Evolutionary conservation across 768 basidiomycete genomes (phyloP).

Genomic region (Phaffia australis): DNA sequence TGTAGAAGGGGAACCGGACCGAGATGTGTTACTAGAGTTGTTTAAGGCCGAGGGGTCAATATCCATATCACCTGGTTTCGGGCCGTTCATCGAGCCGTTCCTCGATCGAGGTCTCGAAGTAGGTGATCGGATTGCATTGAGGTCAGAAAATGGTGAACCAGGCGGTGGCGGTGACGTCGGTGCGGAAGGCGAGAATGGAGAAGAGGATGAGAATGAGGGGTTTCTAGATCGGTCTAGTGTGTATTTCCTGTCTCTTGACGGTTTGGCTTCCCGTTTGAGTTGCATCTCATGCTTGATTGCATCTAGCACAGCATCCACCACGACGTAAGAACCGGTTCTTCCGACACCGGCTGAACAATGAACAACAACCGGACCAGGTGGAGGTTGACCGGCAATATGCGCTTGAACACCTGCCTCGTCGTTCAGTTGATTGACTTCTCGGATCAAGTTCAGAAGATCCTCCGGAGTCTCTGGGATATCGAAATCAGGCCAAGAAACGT

Average conservation of each 20-base stretch:
- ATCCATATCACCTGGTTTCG: background rate
- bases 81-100: background rate
- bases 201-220: background rate
- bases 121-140: background rate
- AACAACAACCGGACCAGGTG: constrained; percentile 51
- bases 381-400: background rate
- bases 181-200: background rate
- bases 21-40: background rate
- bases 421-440: constrained; percentile 49
- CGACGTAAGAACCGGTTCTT: constrained; percentile 85
- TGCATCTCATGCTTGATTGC: constrained; percentile 53
- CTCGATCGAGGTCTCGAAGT: constrained; percentile 3
- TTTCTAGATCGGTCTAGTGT: constrained; percentile 5
- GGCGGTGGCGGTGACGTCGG: background rate
- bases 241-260: constrained; percentile 1
- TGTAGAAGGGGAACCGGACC: background rate
- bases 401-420: constrained; percentile 7
- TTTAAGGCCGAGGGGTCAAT: background rate
- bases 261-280: constrained; percentile 7
- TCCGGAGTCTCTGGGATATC: constrained; percentile 79
- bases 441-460: constrained; percentile 61
- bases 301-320: constrained; percentile 74
- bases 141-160: background rate
- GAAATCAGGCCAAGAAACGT: constrained; percentile 91
- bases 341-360: constrained; percentile 95